Percentiles rank a stretch among this genome's conserved stretches.
Evolutionary conservation across 192 early-diverging fungal genomes (phyloP).

Genomic region (Coemansia sp.): DNA sequence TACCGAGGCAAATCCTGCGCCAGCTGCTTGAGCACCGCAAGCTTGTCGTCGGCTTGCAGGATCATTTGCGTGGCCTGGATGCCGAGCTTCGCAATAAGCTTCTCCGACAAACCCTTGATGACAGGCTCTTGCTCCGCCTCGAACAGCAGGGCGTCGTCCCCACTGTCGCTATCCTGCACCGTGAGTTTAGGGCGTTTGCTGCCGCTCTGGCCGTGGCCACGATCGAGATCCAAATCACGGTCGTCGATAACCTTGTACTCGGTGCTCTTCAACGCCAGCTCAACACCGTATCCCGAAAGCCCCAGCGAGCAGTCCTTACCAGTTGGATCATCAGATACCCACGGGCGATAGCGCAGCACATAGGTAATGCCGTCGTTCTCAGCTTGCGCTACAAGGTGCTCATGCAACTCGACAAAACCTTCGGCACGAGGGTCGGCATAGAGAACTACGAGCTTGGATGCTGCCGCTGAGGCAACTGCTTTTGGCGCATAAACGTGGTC

Average conservation of each 20-base stretch:
- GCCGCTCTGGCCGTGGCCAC: background rate
- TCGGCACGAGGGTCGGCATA: constrained; percentile 75
- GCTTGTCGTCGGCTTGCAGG: constrained; percentile 60
- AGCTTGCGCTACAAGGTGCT: constrained; percentile 56
- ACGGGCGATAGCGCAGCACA: constrained; percentile 75
- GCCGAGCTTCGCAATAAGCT: constrained; percentile 62
- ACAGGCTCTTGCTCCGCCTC: constrained; percentile 85
- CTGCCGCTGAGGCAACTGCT: background rate
- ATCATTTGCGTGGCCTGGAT: constrained; percentile 78
- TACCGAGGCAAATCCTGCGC: constrained; percentile 90
- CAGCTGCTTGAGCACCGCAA: constrained; percentile 67
- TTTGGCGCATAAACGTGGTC: constrained; percentile 62
- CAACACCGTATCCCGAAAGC: constrained; percentile 90
- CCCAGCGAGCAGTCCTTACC: constrained; percentile 30
- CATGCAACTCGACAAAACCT: constrained; percentile 64
- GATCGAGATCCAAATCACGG: constrained; percentile 59
- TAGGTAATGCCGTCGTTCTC: constrained; percentile 59
- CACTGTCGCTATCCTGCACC: constrained; percentile 59
- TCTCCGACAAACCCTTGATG: constrained; percentile 73
- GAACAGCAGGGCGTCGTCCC: constrained; percentile 76
- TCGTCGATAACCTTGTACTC: constrained; percentile 98
- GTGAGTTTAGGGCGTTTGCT: background rate
- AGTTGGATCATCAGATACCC: constrained; percentile 1
- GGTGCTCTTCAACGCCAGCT: constrained; percentile 92
- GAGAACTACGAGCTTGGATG: constrained; percentile 57